Percentiles rank a stretch among this genome's conserved stretches.
These are phyloP conservation scores for Apiospora kogelbergensis DNA, from an alignment of 2,329 filamentous ascomycete species.

Conservation along the genomic window DNA sequence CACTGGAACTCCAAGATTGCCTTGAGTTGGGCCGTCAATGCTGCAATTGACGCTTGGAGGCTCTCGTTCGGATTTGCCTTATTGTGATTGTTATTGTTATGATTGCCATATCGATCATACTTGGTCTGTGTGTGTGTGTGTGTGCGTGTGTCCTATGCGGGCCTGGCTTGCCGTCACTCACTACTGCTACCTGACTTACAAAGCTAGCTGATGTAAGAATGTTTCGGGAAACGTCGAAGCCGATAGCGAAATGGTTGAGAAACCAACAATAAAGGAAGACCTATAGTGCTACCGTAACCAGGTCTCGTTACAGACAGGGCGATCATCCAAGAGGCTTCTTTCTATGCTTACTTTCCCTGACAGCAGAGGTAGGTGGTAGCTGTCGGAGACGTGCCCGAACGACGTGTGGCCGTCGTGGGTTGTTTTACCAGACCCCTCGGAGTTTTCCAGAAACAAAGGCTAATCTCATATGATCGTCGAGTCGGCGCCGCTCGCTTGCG, in stretches of 20 bases:
- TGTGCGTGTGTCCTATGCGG: neutral
- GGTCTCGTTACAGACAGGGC: neutral
- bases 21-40: neutral
- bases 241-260: neutral
- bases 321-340: conserved; percentile 1
- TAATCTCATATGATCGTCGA: conserved; percentile 29
- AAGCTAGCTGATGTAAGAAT: neutral
- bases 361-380: no score
- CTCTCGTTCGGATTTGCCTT: neutral
- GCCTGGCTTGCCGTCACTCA: neutral
- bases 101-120: neutral
- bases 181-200: neutral
- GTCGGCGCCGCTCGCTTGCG: conserved; percentile 26
- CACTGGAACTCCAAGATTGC: neutral
- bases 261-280: neutral
- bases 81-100: neutral
- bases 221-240: neutral
- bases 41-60: neutral
- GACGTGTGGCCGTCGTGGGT: neutral
- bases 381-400: conserved; percentile 5
- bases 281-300: neutral
- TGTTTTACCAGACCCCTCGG: conserved; percentile 10
- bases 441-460: conserved; percentile 23
- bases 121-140: neutral
- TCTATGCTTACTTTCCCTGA: neutral